Evolutionary conservation across 176 grass and related monocot genomes (phyloP), one percentile per base, ranked within the genome.

Genomic region (Puya raimondii): DNA sequence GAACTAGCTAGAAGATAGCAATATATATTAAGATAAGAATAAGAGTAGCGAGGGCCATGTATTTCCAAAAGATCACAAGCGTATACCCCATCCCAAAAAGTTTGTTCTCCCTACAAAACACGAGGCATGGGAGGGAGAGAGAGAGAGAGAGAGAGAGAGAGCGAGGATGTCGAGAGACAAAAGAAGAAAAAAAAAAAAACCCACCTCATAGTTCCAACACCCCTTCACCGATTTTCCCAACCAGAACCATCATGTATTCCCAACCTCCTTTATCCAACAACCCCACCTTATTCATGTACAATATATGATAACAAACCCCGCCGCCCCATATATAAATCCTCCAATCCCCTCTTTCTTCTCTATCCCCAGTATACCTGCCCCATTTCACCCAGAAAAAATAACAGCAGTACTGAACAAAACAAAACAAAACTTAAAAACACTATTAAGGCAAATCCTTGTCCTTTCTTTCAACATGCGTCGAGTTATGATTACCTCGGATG

Each of bases 271-370:
- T 85, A 75, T 70, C 51, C 47, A 68, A 59, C 81, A 70, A 2
- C 58, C 53, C 73, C 76, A 74, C 74, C 72, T 77, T 83, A 66
- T n/a, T 72, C 85, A 86, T 91, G 83, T 83, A 86, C 83, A 91
- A 61, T 72, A 42, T 52, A 70, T 22, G 48, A 80, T 71, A 79
- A 79, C 81, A 91, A 72, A 84, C 74, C 79, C 68, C 84, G 81
- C 74, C 72, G 66, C 4, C 17, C 81, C 83, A 84, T 87, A 72
- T 47, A 53, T 63, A 47, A 76, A 10, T 50, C 9, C 15, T 18
- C 11, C 53, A 65, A 17, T 12, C 13, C 27, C 65, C 29, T 17
- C 16, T 68, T 65, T 76, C 53, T 20, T 25, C 75, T 47, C 70
- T 11, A 33, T 47, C 50, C 58, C 8, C 53, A 21, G 68, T 66